Percentiles rank a stretch among this genome's conserved stretches.
These are phyloP conservation scores for Aspergillus ellipticus DNA, from an alignment of 495 filamentous ascomycete genomes.

Conservation along the genomic window DNA sequence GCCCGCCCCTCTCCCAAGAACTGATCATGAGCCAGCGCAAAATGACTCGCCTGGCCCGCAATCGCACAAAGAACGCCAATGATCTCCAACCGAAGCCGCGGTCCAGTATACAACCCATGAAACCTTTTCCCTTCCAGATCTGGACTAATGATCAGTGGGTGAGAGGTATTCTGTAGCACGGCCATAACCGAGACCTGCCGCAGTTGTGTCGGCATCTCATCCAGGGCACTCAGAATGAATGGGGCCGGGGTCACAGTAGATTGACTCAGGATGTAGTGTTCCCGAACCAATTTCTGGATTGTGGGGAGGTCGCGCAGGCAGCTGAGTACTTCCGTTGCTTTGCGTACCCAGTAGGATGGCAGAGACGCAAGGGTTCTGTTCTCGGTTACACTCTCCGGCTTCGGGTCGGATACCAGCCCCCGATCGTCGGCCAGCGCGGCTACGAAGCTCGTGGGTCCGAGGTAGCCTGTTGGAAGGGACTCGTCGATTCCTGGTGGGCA, in stretches of 20 bases:
- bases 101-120: slow-evolving; percentile 23
- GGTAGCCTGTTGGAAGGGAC: slow-evolving; percentile 24
- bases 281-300: slow-evolving; percentile 20
- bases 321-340: slow-evolving; percentile 18
- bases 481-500: slow-evolving; percentile 1
- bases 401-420: slow-evolving; percentile 9
- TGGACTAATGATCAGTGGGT: slow-evolving; percentile 17
- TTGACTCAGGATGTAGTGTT: slow-evolving; percentile 26
- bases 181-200: slow-evolving; percentile 1
- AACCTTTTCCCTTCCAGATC: slow-evolving; percentile 18
- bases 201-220: slow-evolving; percentile 8
- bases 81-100: slow-evolving; percentile 27
- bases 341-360: slow-evolving; percentile 26
- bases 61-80: slow-evolving; percentile 26
- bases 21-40: slow-evolving; percentile 20
- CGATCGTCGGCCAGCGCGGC: slow-evolving; percentile 20
- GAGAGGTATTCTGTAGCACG: slow-evolving; percentile 27
- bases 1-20: slow-evolving; percentile 2
- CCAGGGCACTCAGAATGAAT: slow-evolving; percentile 22
- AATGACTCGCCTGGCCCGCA: slow-evolving; percentile 25
- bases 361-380: neutral
- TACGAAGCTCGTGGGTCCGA: slow-evolving; percentile 33
- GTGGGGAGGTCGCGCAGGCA: slow-evolving; percentile 19
- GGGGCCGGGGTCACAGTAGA: slow-evolving; percentile 22
- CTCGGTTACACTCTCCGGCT: neutral